Conservation (phyloP, 176 grass and related monocot species). For the Lolium multiflorum region DNA sequence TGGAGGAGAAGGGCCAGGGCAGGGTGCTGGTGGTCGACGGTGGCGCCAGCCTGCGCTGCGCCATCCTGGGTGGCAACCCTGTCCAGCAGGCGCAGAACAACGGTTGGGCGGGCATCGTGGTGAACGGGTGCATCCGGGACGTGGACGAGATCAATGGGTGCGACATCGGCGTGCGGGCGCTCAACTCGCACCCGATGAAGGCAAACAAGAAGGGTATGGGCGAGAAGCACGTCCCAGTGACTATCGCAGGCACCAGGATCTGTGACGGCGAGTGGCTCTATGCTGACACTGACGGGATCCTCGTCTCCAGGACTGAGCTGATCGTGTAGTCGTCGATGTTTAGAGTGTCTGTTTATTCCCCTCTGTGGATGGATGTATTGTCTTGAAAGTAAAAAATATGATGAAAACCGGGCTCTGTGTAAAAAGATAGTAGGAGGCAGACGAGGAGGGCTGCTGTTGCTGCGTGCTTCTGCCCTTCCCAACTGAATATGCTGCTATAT, state of each 20-base stretch:
- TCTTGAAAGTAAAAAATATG: not conserved
- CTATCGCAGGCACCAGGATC: constrained; percentile 67
- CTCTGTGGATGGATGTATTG: not conserved
- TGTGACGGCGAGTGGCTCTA: constrained; percentile 86
- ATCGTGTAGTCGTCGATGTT: constrained; percentile 35
- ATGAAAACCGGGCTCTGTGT: not conserved
- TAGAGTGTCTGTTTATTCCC: not conserved
- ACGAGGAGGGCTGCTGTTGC: not conserved
- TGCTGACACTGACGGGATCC: constrained; percentile 62
- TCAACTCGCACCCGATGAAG: constrained; percentile 78
- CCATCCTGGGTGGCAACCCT: constrained; percentile 81
- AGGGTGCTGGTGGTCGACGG: constrained; percentile 77
- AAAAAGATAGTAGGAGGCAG: not conserved
- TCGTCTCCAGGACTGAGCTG: constrained; percentile 62
- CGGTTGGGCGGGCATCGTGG: constrained; percentile 79
- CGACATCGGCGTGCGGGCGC: constrained; percentile 78
- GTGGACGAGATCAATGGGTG: constrained; percentile 92
- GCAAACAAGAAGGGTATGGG: constrained; percentile 85
- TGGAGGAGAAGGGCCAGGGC: constrained; percentile 78
- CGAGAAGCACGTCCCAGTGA: constrained; percentile 68
- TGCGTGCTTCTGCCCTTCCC: not conserved
- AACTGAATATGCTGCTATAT: not conserved
- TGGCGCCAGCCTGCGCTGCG: constrained; percentile 77
- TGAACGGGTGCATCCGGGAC: constrained; percentile 91
- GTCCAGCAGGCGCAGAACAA: constrained; percentile 88